These are phyloP conservation scores for Fistulinella prunicolor DNA, from an alignment of 768 basidiomycete species.

Conservation along the genomic window DNA sequence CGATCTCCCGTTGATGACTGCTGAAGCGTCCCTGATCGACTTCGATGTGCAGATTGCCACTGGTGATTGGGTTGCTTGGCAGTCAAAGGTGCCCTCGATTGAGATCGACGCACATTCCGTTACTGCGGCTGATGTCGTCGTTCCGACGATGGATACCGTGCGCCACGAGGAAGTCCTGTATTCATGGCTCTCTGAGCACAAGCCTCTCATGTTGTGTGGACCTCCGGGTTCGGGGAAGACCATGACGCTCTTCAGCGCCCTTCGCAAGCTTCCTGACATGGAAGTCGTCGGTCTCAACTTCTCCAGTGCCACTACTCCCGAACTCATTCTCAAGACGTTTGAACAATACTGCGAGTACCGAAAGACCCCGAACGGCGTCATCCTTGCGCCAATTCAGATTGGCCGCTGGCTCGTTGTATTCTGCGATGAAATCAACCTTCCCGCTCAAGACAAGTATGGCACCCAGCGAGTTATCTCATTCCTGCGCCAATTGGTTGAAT, in stretches of 20 bases:
- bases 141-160: conserved; percentile 97
- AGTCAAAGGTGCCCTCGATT: conserved; percentile 86
- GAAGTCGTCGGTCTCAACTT: conserved; percentile 99
- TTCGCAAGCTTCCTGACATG: conserved; percentile 97
- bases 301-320: conserved; percentile 97
- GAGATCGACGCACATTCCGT: conserved; percentile 97
- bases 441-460: conserved; percentile 95
- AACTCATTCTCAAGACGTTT: conserved; percentile 97
- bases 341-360: conserved; percentile 99
- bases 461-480: conserved; percentile 99
- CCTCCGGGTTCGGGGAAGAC: conserved; percentile 99
- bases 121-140: conserved; percentile 93
- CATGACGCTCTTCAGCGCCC: conserved; percentile 97
- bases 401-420: conserved; percentile 99
- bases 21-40: conserved; percentile 87
- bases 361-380: conserved; percentile 97
- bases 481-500: conserved; percentile 94
- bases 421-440: conserved; percentile 99
- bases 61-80: conserved; percentile 92
- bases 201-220: conserved; percentile 96
- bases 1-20: conserved; percentile 74
- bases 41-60: conserved; percentile 86
- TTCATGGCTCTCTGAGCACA: conserved; percentile 98
- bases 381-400: conserved; percentile 90
- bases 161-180: conserved; percentile 98